Conservation (phyloP, 371 early-diverging fungal genomes). For the Rhizomucor miehei region DNA sequence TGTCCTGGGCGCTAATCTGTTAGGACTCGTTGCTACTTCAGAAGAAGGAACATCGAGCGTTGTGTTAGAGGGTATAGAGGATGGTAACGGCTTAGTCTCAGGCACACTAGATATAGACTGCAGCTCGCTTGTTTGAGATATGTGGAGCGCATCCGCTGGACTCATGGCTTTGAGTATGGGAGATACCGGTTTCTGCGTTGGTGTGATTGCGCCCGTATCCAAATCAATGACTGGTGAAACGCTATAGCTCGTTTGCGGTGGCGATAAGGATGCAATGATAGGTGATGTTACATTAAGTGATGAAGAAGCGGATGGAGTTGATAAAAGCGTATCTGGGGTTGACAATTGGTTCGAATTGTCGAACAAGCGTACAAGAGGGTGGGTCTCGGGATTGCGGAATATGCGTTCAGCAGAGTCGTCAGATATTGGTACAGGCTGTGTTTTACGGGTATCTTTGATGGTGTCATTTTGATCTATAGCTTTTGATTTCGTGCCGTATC, state of each 20-base stretch:
- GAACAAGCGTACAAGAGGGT: conserved; percentile 42
- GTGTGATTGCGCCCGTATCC: conserved; percentile 6
- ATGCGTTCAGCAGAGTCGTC: conserved; percentile 5
- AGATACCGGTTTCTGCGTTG: conserved; percentile 5
- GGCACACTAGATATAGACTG: not conserved
- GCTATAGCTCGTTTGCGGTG: not conserved
- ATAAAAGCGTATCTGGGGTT: conserved; percentile 2
- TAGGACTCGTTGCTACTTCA: not conserved
- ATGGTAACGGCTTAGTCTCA: not conserved
- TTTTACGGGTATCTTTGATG: not conserved
- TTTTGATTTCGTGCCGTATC: not conserved
- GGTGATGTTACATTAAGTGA: conserved; percentile 9
- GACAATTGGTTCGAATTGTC: conserved; percentile 17
- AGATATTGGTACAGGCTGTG: not conserved
- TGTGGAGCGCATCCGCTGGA: conserved; percentile 8
- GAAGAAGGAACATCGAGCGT: not conserved
- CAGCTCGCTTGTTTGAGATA: not conserved
- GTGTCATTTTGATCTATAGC: not conserved
- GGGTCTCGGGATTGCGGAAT: conserved; percentile 29
- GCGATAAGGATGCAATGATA: conserved; percentile 1
- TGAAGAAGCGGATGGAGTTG: not conserved
- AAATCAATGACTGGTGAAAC: conserved; percentile 17
- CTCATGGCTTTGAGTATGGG: conserved; percentile 7
- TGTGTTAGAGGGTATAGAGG: not conserved
- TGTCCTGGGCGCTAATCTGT: not conserved